Evolutionary conservation across 1,284 basidiomycete species (phyloP), one percentile per base, ranked within the genome.

Genomic region (Microbotryum scabiosae): DNA sequence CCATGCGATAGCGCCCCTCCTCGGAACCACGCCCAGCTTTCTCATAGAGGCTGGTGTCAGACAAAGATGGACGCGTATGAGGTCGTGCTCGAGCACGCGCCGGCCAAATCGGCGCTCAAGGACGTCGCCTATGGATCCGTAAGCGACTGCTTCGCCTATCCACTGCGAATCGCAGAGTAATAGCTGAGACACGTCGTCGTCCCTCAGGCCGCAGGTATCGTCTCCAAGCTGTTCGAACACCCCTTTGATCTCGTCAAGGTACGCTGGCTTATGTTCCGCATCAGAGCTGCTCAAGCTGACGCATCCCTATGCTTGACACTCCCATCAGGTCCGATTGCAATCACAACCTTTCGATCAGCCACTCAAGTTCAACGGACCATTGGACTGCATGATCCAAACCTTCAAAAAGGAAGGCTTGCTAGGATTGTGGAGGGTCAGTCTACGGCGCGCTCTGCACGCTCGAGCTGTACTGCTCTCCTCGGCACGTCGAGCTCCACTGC

Each of bases 221-320:
- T 81, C 12, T 85, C 87, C 41, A 88, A 90, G 76, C 79, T 89
- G 21, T 85, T 90, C 68, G 88, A 90, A 75, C 87, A 90, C 70
- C 88, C 88, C 1, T 88, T 90, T 72, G 88, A 90, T 77, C 79
- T 90, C 44, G 85, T 86, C 74, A 64, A 71, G 69, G 62, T 60
- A 21, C 18, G 36, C 6, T 51, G 30, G 30, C 30, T 30, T 7
- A 30, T 9, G 8, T 30, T 30, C 30, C 9, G 30, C 30, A 30
- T 30, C 30, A 9, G 10, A 30, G 7, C 30, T 30, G 64, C 59
- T 47, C 56, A 53, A 32, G 23, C 28, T 41, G 23, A 25, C 23
- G 28, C 30, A 43, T 7, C 43, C 43, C 9, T 9, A 4, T 21
- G 30, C 30, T 30, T 9, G 30, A 30, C 30, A 1, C 7, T 30